Evolutionary conservation across 192 early-diverging fungal species (phyloP).

Genomic region (Coemansia sp.): DNA sequence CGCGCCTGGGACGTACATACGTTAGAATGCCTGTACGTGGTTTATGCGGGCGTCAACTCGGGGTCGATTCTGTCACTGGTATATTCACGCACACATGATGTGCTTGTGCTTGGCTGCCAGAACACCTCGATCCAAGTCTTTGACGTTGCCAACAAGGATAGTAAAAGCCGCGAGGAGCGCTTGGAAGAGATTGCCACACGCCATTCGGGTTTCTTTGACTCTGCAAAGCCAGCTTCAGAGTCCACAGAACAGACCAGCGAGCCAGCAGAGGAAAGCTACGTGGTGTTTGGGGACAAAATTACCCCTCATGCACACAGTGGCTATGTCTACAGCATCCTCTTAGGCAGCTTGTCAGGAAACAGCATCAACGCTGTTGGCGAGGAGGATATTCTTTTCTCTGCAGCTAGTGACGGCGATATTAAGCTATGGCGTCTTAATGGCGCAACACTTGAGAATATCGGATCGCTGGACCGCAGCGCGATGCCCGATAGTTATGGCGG

Average conservation of each 20-base stretch:
- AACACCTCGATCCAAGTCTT: conserved; percentile 73
- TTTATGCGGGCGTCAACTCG: conserved; percentile 69
- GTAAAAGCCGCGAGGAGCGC: conserved; percentile 1
- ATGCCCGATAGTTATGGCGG: conserved; percentile 13
- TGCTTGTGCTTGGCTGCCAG: conserved; percentile 71
- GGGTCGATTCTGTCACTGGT: conserved; percentile 70
- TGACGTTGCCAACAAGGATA: conserved; percentile 27
- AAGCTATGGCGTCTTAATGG: conserved; percentile 50
- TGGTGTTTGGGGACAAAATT: conserved; percentile 60
- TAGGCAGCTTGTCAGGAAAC: conserved; percentile 26
- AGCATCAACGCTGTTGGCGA: conserved; percentile 33
- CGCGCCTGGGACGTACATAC: conserved; percentile 67
- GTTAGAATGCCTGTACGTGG: conserved; percentile 60
- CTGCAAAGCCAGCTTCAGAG: conserved; percentile 9
- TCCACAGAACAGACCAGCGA: conserved; percentile 11
- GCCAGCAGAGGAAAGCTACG: conserved; percentile 45
- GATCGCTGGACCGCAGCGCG: conserved; percentile 26
- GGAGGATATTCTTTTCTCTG: conserved; percentile 38
- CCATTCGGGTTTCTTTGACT: conserved; percentile 41
- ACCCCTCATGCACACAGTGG: conserved; percentile 68
- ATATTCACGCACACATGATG: conserved; percentile 56
- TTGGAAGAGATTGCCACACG: conserved; percentile 24
- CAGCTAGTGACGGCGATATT: conserved; percentile 69
- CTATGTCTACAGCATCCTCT: conserved; percentile 65
- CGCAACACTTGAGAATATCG: conserved; percentile 22